Conservation (phyloP, 2,329 filamentous ascomycete species). For the Cladophialophora bantiana region DNA sequence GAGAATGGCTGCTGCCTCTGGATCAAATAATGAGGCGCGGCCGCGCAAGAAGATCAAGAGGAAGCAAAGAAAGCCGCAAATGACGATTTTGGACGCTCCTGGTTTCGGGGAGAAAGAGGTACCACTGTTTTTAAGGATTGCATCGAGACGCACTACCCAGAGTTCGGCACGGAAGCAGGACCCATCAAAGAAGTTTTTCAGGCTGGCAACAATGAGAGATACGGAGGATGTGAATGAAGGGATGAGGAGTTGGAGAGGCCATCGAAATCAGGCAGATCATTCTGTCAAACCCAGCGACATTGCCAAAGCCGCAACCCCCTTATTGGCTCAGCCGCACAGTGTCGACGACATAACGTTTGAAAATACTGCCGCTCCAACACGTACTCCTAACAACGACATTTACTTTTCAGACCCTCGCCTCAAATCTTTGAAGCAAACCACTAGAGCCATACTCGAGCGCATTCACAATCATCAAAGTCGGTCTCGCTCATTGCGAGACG, state of each 20-base stretch:
- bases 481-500: background rate
- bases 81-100: slow-evolving; percentile 38
- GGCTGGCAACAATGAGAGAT: slow-evolving; percentile 60
- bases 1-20: background rate
- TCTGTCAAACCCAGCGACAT: background rate
- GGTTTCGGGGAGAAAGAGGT: slow-evolving; percentile 42
- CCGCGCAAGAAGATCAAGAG: slow-evolving; percentile 28
- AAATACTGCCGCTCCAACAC: background rate
- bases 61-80: slow-evolving; percentile 20
- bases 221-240: slow-evolving; percentile 61
- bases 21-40: slow-evolving; percentile 8
- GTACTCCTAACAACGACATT: background rate
- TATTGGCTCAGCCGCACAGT: slow-evolving; percentile 6
- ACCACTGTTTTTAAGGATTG: slow-evolving; percentile 64
- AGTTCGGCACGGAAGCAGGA: slow-evolving; percentile 51
- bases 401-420: slow-evolving; percentile 13
- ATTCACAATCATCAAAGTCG: slow-evolving; percentile 19
- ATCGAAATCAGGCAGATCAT: background rate
- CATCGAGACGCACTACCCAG: slow-evolving; percentile 61
- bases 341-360: background rate
- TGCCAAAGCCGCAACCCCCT: slow-evolving; percentile 1
- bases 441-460: slow-evolving; percentile 28
- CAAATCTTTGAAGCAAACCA: slow-evolving; percentile 26
- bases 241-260: slow-evolving; percentile 58
- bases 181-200: slow-evolving; percentile 60